phyloP scores from a whole-genome alignment of 257 asterid species.

The Nemophila menziesii region DNA sequence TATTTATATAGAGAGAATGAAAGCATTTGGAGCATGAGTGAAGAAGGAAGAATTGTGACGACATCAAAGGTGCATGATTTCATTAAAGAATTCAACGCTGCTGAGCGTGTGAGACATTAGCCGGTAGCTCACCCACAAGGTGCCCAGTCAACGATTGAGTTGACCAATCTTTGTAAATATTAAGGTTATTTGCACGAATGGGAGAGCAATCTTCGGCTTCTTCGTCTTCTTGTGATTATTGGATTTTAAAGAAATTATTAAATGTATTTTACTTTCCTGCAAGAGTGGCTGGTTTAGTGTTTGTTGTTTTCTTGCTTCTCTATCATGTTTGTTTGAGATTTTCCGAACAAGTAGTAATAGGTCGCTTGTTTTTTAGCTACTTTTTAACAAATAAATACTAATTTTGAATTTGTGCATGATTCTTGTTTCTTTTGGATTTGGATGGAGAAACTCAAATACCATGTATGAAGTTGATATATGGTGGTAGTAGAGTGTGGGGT shows the following conservation, averaged over 20 bases:
- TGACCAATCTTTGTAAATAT: neutral
- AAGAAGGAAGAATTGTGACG: constrained; percentile 2
- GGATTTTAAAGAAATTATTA: constrained; percentile 1
- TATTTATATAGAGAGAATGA: constrained; percentile 16
- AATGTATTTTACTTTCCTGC: constrained; percentile 6
- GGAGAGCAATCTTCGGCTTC: too few relatives aligned
- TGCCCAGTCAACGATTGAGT: constrained; percentile 82
- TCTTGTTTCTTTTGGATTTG: too few relatives aligned
- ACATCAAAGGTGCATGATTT: constrained; percentile 64
- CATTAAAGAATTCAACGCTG: constrained; percentile 81
- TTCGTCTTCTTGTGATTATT: neutral
- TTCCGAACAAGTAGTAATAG: constrained; percentile 2
- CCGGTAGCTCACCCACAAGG: constrained; percentile 81
- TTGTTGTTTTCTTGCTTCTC: neutral
- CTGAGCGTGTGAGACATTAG: constrained; percentile 73
- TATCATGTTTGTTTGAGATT: neutral
- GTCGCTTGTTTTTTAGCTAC: constrained; percentile 3
- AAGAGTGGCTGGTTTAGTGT: constrained; percentile 22
- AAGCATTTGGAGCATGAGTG: constrained; percentile 4
- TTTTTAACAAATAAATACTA: neutral
- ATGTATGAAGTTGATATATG: too few relatives aligned
- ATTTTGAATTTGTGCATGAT: neutral
- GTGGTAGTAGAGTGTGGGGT: too few relatives aligned
- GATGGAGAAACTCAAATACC: too few relatives aligned
- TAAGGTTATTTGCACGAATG: constrained; percentile 17